phyloP scores from a whole-genome alignment of 495 filamentous ascomycete species.

The Daldinia caldariorum region DNA sequence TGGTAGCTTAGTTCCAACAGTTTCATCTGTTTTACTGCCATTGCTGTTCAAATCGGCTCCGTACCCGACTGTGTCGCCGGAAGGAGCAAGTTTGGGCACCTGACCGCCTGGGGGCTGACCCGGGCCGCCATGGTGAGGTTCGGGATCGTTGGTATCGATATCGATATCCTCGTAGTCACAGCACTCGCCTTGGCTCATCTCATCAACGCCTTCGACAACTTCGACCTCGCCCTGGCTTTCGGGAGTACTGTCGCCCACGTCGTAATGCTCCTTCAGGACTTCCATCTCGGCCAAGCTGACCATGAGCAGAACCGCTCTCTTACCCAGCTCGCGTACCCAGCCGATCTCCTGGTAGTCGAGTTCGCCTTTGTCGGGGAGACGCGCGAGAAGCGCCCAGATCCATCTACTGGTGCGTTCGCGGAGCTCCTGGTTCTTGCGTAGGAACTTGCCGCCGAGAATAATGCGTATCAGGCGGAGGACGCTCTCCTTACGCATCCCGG shows the following conservation, averaged over 20 bases:
- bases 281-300: conserved; percentile 61
- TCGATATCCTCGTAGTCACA: conserved; percentile 39
- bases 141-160: conserved; percentile 42
- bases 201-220: conserved; percentile 38
- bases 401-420: conserved; percentile 63
- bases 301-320: conserved; percentile 65
- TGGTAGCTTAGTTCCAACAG: conserved; percentile 11
- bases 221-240: conserved; percentile 43
- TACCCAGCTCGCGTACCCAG: conserved; percentile 66
- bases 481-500: conserved; percentile 70
- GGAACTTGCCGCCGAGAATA: conserved; percentile 56
- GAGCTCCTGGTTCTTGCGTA: conserved; percentile 59
- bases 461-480: conserved; percentile 65
- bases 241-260: conserved; percentile 45
- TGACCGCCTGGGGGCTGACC: background rate
- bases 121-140: conserved; percentile 24
- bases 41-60: background rate
- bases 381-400: conserved; percentile 70
- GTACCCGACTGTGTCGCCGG: background rate
- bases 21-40: background rate
- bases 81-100: background rate
- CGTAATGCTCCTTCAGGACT: conserved; percentile 51
- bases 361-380: conserved; percentile 65
- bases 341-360: conserved; percentile 67
- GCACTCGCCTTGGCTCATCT: conserved; percentile 35